Percentiles rank a stretch among this genome's conserved stretches.
These are phyloP conservation scores for Gaertneriomyces sp. DNA, from an alignment of 192 early-diverging fungal genomes.

Conservation along the genomic window DNA sequence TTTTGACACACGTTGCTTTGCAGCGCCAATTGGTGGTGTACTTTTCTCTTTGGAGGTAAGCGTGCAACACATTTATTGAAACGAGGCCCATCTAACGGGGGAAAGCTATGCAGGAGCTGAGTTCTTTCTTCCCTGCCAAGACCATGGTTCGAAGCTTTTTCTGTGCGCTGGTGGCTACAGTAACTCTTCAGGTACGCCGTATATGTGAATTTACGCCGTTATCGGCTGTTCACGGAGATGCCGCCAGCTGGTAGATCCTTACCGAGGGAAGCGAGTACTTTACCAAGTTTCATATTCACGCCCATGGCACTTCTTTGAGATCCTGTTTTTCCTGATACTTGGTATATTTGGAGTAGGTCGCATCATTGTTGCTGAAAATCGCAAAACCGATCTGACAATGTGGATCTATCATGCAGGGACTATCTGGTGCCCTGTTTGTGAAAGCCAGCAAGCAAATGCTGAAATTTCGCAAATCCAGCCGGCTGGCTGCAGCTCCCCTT, in stretches of 20 bases:
- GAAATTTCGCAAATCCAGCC: constrained; percentile 68
- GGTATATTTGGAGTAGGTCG: constrained; percentile 70
- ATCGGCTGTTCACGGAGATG: neutral
- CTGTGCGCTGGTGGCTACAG: constrained; percentile 86
- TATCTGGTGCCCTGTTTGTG: constrained; percentile 80
- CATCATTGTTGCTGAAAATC: neutral
- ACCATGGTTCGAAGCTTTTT: constrained; percentile 95
- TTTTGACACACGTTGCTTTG: constrained; percentile 1
- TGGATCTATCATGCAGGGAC: constrained; percentile 55
- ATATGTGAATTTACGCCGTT: neutral
- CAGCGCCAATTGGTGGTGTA: constrained; percentile 92
- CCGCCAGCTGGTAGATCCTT: constrained; percentile 70
- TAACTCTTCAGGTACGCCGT: constrained; percentile 68
- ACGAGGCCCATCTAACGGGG: neutral
- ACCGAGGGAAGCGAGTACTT: constrained; percentile 51
- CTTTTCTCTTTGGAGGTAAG: constrained; percentile 80
- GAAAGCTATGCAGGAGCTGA: constrained; percentile 58
- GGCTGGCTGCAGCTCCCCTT: constrained; percentile 66
- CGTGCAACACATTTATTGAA: neutral
- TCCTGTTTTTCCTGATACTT: constrained; percentile 77
- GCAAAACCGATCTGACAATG: neutral
- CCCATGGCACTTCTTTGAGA: constrained; percentile 90
- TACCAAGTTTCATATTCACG: constrained; percentile 82
- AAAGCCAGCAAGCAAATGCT: constrained; percentile 65
- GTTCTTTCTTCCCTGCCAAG: constrained; percentile 87